Base-by-base conservation (phyloP, 805 yeast species). In the Starmerella bombi region DNA sequence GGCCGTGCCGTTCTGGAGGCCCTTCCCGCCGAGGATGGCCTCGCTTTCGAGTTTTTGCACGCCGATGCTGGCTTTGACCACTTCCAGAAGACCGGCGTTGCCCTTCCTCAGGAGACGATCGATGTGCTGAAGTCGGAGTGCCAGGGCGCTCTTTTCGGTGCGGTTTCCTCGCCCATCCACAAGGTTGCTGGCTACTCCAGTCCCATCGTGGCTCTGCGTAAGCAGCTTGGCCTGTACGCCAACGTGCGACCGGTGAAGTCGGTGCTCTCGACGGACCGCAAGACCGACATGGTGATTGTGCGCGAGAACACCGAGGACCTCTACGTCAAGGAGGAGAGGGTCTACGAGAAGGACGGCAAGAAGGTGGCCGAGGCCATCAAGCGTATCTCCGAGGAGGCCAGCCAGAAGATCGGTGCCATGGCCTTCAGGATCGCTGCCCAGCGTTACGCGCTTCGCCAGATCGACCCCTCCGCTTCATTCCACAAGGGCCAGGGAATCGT, bases 261-360 rank as follows among this genome's bases (percentile, higher is more conserved):
- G 38, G 96, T 86, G 30, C 77, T 73, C 31, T 88, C 86, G 40
- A 69, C 75, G 40, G 86, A 83, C 51, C 76, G 84, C 63, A 86
- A 93, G 28, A 94, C 86, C 37, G 98, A 91, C 62, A 78, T 91
- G 84, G 94, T 91, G 23, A 91, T 91, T 61, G 98, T 91, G 29
- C 81, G 98, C 62, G 98, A 91, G 66, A 91, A 91, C 71, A 91
- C 98, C 46, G 98, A 91, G 68, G 98, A 91, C 64, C 70, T 88
- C 54, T 91, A 91, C 67, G 80, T 91, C 63, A 91, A 91, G 68
- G 93, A 86, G 61, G 98, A 91, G 66, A 75, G 66, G 54, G 61
- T 82, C 34, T 82, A 70, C 59, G 75, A 71, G 51, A 75, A 71
- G 51, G 71, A 71, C 42, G 93, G 86, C 50, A 95, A 96, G 49